Base-by-base conservation (phyloP, 2,329 filamentous ascomycete genomes). In the Metarhizium sp. region DNA sequence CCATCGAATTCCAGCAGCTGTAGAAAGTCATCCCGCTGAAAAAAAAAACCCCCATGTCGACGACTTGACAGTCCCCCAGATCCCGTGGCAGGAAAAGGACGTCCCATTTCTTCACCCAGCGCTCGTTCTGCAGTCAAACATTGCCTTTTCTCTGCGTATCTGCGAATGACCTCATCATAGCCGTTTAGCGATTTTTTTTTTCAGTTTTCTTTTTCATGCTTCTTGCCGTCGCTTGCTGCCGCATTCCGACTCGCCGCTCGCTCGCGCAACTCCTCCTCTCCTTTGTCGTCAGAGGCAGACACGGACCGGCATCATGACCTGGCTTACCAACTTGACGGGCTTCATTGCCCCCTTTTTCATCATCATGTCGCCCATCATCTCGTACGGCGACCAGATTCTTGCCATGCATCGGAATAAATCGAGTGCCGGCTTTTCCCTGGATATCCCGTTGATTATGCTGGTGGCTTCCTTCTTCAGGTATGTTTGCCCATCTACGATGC, bases 391-490 rank as follows among this genome's bases (percentile, higher is more conserved):
- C 71, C 83, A 86, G 72, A 82, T 80, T 30, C 65, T 82, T 50
- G 79, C 84, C 40, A 88, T 88, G 79, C 78, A 85, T 63, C 75
- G 78, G 62, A 76, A 72, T 55, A 83, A 80, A 67, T 83, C 82
- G 47, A 87, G 83, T 61, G 81, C 80, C 14, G 84, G 84, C 55
- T 87, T 87, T 71, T 87, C 84, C 18, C 75, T 88, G 59, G 85
- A 88, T 63, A 87, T 87, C 48, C 85, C 85, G 36, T 72, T 88
- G 56, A 88, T 88, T 59, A 88, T 88, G 85, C 79, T 88, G 52
- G 77, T 87, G 54, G 82, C 85, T 32, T 87, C 84, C 3, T 72
- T 87, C 54, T 71, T 86, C 55, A 82, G 83, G 81, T 86, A 66
- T 50, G 73, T 38, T 45, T 45, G n/a, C 14, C n/a, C n/a, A 36